These are phyloP conservation scores for Remersonia thermophila DNA, from an alignment of 2,329 filamentous ascomycete genomes.

Conservation along the genomic window DNA sequence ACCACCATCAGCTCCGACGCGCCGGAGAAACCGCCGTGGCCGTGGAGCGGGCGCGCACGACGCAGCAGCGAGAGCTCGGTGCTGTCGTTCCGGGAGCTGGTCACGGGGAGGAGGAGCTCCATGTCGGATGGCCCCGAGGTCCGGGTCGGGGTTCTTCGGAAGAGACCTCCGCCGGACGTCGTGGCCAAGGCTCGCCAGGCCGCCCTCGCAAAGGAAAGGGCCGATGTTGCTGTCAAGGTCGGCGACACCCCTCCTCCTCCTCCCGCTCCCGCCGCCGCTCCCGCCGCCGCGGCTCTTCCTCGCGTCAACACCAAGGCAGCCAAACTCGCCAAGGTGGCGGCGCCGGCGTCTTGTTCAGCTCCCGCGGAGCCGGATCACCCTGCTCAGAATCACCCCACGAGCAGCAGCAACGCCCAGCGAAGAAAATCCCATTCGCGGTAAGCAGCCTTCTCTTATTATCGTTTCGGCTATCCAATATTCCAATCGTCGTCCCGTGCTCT, in stretches of 20 bases:
- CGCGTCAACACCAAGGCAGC: neutral
- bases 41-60: slow-evolving; percentile 8
- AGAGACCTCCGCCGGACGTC: neutral
- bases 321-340: neutral
- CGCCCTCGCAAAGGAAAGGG: slow-evolving; percentile 8
- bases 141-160: neutral
- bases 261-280: neutral
- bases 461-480: slow-evolving; percentile 2
- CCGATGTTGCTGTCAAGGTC: neutral
- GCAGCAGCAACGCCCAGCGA: neutral
- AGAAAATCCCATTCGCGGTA: slow-evolving; percentile 16
- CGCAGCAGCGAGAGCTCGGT: slow-evolving; percentile 12
- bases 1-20: slow-evolving; percentile 1
- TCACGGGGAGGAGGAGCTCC: slow-evolving; percentile 9
- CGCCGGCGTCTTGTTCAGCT: no score
- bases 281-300: no score
- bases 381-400: no score
- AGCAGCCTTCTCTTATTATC: slow-evolving; percentile 8
- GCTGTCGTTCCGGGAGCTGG: slow-evolving; percentile 1
- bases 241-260: neutral
- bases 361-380: no score
- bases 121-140: slow-evolving; percentile 2
- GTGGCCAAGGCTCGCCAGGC: slow-evolving; percentile 3
- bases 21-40: slow-evolving; percentile 7
- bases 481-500: neutral